Evolutionary conservation across 352 stramenopile species (phyloP), one percentile per base, ranked within the genome.

Genomic region (Phytophthora constricta): DNA sequence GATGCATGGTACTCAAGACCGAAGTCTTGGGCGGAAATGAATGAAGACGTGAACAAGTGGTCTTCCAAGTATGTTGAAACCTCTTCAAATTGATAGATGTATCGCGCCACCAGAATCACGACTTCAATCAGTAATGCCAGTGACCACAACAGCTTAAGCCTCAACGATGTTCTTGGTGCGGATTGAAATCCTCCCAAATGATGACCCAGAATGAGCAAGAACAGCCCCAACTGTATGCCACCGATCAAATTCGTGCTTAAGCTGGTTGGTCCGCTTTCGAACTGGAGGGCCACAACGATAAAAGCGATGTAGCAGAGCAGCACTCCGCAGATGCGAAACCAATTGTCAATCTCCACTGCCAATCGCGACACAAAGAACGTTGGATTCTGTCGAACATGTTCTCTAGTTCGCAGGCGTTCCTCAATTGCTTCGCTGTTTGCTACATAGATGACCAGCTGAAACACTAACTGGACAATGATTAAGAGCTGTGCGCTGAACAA

Each of bases 371-470:
- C 28, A 53, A 92, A 95, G 56, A 83, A 93, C 14, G 92, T 68
- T 1, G 86, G 86, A 33, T 92, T 89, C 41, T 95, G 86, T 13
- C 76, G 74, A 57, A 84, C 72, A 46, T 91, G 63, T 7, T 90
- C 68, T 42, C 90, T 80, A 0, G 79, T 92, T 22, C 70, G 66
- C 20, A 92, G 72, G 0, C 84, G 80, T 52, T 93, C 80, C 19
- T 92, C 71, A 37, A 90, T 91, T 1, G 74, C 84, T 20, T 91
- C 72, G 16, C 78, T 87, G 37, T 91, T 94, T 0, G 79, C 70
- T 14, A 92, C 81, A 43, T 96, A 96, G 5, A 96, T 87, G 48
- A 95, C 86, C 22, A 96, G 76, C 67, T 96, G 88, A 42, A 94
- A 92, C 10, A 96, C 84, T 13, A 96, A 50, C 61, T 95, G 85